Evolutionary conservation across 2,329 filamentous ascomycete species (phyloP).

Genomic region (Elsinoe ampelina): DNA sequence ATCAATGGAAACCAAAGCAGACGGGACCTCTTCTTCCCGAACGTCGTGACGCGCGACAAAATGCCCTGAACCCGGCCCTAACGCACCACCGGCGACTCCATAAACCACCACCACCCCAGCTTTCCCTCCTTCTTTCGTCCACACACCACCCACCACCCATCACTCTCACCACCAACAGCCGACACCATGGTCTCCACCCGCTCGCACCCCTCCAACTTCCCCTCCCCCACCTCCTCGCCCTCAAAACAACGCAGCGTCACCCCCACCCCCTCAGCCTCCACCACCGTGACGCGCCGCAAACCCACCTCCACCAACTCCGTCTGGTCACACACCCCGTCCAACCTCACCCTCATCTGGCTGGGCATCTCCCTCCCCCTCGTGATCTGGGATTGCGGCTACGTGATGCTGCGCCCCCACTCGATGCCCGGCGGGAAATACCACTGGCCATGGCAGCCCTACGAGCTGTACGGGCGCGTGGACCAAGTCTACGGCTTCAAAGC

Average conservation of each 20-base stretch:
- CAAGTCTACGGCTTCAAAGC: constrained; percentile 72
- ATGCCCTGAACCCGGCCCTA: background rate
- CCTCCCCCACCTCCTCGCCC: constrained; percentile 24
- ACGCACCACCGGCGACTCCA: background rate
- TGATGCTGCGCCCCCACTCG: constrained; percentile 67
- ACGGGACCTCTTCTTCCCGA: constrained; percentile 9
- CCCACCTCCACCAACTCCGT: background rate
- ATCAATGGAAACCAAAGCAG: background rate
- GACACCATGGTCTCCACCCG: constrained; percentile 47
- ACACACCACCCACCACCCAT: background rate
- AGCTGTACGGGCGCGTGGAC: constrained; percentile 70
- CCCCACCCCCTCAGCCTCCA: constrained; percentile 12
- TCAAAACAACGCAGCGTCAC: constrained; percentile 16
- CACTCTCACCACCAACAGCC: background rate
- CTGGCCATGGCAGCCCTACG: constrained; percentile 66
- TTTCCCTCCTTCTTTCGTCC: background rate
- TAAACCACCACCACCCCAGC: background rate
- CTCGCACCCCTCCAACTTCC: constrained; percentile 44
- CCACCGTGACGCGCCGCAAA: background rate
- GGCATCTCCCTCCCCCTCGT: constrained; percentile 67
- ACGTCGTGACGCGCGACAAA: background rate
- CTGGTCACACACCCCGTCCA: constrained; percentile 54
- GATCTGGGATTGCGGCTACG: constrained; percentile 70
- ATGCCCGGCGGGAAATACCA: constrained; percentile 72
- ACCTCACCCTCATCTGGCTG: constrained; percentile 60